These are phyloP conservation scores for Alternaria metachromatica DNA, from an alignment of 2,329 filamentous ascomycete genomes.

Conservation along the genomic window DNA sequence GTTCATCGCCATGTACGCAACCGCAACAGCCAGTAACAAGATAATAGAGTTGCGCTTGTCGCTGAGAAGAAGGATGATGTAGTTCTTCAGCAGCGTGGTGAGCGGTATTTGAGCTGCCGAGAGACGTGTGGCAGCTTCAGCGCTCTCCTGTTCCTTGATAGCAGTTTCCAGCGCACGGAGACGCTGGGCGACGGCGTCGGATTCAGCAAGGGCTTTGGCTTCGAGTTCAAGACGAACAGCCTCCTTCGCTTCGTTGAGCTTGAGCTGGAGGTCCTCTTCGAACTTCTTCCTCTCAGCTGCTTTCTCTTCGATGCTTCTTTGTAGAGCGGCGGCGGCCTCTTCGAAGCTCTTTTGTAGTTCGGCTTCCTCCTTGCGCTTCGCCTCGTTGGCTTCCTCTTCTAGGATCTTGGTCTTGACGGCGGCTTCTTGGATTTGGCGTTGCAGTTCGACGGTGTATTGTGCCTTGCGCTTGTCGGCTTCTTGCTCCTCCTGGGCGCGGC, in stretches of 20 bases:
- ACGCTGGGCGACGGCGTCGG: slow-evolving; percentile 36
- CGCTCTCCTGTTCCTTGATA: slow-evolving; percentile 28
- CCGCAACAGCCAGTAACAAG: slow-evolving; percentile 52
- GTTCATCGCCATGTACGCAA: slow-evolving; percentile 50
- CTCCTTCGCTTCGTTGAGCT: slow-evolving; percentile 43
- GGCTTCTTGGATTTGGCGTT: slow-evolving; percentile 43
- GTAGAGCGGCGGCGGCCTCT: slow-evolving; percentile 33
- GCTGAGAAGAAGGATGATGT: slow-evolving; percentile 58
- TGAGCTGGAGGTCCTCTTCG: slow-evolving; percentile 34
- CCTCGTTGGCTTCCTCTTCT: slow-evolving; percentile 34
- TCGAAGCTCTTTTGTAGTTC: slow-evolving; percentile 37
- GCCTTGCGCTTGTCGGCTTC: slow-evolving; percentile 38
- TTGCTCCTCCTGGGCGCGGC: slow-evolving; percentile 53
- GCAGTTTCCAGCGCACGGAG: slow-evolving; percentile 38
- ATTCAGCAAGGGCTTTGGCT: slow-evolving; percentile 37
- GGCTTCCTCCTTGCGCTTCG: slow-evolving; percentile 33
- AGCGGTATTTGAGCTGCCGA: slow-evolving; percentile 56
- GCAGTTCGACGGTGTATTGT: slow-evolving; percentile 40
- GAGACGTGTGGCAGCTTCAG: slow-evolving; percentile 16
- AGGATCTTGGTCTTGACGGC: slow-evolving; percentile 33
- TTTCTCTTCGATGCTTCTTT: slow-evolving; percentile 36
- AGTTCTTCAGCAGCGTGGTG: slow-evolving; percentile 60
- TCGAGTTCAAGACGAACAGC: slow-evolving; percentile 41
- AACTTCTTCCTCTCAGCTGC: slow-evolving; percentile 36
- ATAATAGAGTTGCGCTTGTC: slow-evolving; percentile 63